Base-by-base conservation (phyloP, 1,284 basidiomycete genomes). In the Pseudozyma sp. region DNA sequence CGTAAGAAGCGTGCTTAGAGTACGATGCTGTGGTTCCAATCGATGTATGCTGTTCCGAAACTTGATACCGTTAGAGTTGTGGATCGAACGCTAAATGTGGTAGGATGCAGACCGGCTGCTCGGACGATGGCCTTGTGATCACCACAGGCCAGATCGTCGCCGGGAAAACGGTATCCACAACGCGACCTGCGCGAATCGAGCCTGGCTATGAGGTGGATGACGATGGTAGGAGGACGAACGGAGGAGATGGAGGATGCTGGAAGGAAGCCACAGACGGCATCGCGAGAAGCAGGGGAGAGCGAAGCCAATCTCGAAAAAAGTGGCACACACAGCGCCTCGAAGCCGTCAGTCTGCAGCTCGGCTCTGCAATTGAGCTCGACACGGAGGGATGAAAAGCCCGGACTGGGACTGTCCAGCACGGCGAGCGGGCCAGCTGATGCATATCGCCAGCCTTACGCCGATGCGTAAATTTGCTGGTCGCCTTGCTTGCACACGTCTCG, bases 331-430 rank as follows among this genome's bases (percentile, higher is more conserved):
- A 24, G 24, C 17, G 34, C 34, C 34, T 37, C 13, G 48, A 30
- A 55, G 53, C 53, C 56, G 54, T 56, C 54, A 52, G 11, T 24
- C 48, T 54, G 63, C 55, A 65, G 55, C 63, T 58, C 63, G 63
- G 63, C 19, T 64, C 14, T 56, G 42, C 34, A 4, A 42, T 31
- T 46, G 35, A 24, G 35, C n/a, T 14, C 24, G 24, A 24, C 24
- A 24, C 24, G 24, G 24, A 24, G 24, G 24, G 24, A 24, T 24
- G 4, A 24, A 24, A 24, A 24, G 24, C 24, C 24, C 24, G 24
- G 24, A 24, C 24, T 24, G 24, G 24, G 24, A 24, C 24, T 24
- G 24, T 24, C 24, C 24, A 24, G 24, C 24, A 24, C 24, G 24
- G 24, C 24, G 24, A 24, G 24, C 24, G 24, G 24, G 24, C 24